phyloP scores from a whole-genome alignment of 306 rosid genomes.

The Elaeagnus macrophylla region DNA sequence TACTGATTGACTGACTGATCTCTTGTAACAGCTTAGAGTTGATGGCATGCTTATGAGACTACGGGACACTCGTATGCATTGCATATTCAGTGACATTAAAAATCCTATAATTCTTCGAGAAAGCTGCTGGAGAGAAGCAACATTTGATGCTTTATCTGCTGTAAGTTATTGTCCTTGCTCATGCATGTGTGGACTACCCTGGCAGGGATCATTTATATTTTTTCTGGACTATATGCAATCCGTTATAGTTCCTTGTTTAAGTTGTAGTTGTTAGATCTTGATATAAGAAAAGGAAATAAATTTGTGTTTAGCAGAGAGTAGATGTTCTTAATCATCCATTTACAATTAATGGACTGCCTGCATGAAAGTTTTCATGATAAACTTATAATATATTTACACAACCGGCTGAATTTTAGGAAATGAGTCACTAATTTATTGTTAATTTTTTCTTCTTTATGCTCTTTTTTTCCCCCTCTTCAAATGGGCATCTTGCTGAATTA shows the following conservation, averaged over 20 bases:
- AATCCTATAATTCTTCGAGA: constrained; percentile 68
- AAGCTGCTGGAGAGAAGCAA: constrained; percentile 94
- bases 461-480: neutral
- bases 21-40: constrained; percentile 77
- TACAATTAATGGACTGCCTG: neutral
- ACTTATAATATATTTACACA: neutral
- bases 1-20: constrained; percentile 11
- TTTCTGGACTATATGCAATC: too few species aligned
- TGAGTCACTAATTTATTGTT: neutral
- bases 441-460: neutral
- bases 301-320: neutral
- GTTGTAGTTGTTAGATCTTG: too few species aligned
- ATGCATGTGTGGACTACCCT: constrained; percentile 5
- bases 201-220: constrained; percentile 1
- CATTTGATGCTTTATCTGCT: constrained; percentile 64
- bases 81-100: constrained; percentile 46
- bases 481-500: neutral
- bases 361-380: neutral
- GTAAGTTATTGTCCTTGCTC: constrained; percentile 38
- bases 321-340: neutral
- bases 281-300: neutral
- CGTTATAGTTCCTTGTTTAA: too few species aligned
- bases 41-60: constrained; percentile 92
- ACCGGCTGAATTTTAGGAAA: constrained; percentile 2
- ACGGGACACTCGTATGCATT: constrained; percentile 93